A percentile compares a stretch with the other conserved stretches of the same genome.
Conservation (phyloP, 257 asterid species). For the Scutellaria baicalensis region DNA sequence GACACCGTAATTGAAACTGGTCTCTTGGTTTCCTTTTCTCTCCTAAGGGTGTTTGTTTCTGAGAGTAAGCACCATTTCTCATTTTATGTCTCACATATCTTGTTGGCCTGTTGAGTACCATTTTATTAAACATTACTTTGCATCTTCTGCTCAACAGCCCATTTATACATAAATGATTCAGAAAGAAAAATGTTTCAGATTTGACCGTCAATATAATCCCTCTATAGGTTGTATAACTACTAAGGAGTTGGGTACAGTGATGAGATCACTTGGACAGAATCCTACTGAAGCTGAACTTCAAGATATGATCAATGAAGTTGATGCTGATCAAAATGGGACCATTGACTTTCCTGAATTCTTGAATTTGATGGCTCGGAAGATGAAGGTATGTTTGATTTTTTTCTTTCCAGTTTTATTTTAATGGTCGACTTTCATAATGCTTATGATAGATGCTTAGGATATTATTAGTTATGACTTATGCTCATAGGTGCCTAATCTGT, state of each 20-base stretch:
- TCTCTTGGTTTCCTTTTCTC: neutral
- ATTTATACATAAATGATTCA: neutral
- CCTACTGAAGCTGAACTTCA: conserved; percentile 63
- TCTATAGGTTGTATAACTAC: conserved; percentile 54
- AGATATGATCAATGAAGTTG: conserved; percentile 60
- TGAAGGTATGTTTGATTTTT: conserved; percentile 30
- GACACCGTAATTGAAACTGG: neutral
- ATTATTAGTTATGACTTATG: neutral
- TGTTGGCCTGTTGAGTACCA: neutral
- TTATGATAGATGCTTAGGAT: neutral
- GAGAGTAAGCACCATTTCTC: neutral
- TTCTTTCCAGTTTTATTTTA: neutral
- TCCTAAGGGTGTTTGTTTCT: neutral
- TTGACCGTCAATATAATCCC: neutral
- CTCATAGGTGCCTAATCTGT: neutral
- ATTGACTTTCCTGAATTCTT: conserved; percentile 64
- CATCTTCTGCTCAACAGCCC: neutral
- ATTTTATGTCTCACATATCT: neutral
- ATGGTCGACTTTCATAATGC: neutral
- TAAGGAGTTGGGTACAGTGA: conserved; percentile 64
- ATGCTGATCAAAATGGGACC: conserved; percentile 63
- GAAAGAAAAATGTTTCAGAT: neutral
- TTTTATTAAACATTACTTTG: neutral
- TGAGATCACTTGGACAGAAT: conserved; percentile 71
- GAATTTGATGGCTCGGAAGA: conserved; percentile 63